phyloP scores from a whole-genome alignment of 176 grass and related monocot species.

The Dendrocalamus sinicus region DNA sequence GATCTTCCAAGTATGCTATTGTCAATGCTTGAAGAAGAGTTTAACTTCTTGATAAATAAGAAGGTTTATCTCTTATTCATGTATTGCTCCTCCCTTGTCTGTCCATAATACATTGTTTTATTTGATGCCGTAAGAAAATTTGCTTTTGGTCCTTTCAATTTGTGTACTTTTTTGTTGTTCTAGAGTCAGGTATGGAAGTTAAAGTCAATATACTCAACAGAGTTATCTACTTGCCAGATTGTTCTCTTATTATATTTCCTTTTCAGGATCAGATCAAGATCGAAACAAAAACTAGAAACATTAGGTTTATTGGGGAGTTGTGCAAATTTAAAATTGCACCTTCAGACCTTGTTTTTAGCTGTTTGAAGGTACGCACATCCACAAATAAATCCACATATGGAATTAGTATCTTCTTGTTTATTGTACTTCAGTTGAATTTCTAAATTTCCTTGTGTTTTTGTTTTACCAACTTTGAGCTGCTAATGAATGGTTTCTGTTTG shows the following conservation, averaged over 20 bases:
- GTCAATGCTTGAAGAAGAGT: slow-evolving; percentile 70
- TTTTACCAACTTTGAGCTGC: slow-evolving; percentile 25
- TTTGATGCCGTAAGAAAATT: neutral
- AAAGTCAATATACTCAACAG: neutral
- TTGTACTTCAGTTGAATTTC: slow-evolving; percentile 17
- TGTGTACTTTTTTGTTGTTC: neutral
- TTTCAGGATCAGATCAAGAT: slow-evolving; percentile 98
- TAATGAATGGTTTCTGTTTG: neutral
- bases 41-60: slow-evolving; percentile 72
- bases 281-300: slow-evolving; percentile 94
- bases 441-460: slow-evolving; percentile 8
- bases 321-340: slow-evolving; percentile 95
- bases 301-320: slow-evolving; percentile 90
- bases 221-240: neutral
- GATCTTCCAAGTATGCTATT: slow-evolving; percentile 66
- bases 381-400: neutral
- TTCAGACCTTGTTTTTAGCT: slow-evolving; percentile 77
- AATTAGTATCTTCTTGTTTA: slow-evolving; percentile 13
- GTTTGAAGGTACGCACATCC: slow-evolving; percentile 75
- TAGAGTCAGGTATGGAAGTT: no score
- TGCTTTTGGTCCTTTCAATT: slow-evolving; percentile 9
- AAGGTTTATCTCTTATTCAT: slow-evolving; percentile 54
- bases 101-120: slow-evolving; percentile 2
- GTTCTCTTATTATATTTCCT: slow-evolving; percentile 19
- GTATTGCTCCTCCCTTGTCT: neutral